Evolutionary conservation across 1,284 basidiomycete genomes (phyloP), one percentile per base, ranked within the genome.

Genomic region (Sutorius eximius): DNA sequence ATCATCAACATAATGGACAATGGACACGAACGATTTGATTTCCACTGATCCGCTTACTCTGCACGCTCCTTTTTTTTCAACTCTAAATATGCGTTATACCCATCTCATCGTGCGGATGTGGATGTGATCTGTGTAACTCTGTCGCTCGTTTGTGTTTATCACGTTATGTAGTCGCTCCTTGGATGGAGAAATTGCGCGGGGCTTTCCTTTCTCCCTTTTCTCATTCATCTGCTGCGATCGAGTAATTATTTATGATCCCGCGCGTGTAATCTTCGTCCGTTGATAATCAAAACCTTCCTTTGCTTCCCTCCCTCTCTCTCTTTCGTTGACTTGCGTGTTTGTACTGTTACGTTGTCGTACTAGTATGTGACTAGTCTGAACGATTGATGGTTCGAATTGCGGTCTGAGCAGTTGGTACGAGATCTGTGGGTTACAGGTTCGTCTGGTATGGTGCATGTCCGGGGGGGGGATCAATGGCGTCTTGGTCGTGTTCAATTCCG

Each of bases 141-240:
- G 20, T 60, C 53, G 24, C 41, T 57, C 47, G 30, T 60, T 60
- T 52, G 22, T 58, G 41, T 60, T 58, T 60, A 60, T 60, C 33
- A 11, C 16, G 22, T 16, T 51, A 51, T 60, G 34, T 52, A 33
- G 30, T 30, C 32, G 18, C 36, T 56, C 20, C 42, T 37, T 20
- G 29, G 56, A 58, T 42, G 36, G 24, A 12, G 30, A 12, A 12
- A 29, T 37, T 12, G 24, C 41, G 58, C 42, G 36, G 37, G 44
- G 27, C 11, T 12, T 11, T 24, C 10, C 8, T 10, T 7, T 11
- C 5, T 13, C 13, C 10, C 4, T 12, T 5, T 24, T 10, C 3
- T 22, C 4, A 27, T 13, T 30, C 3, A 13, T 30, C 18, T 20
- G 15, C 13, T 34, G 9, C 34, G 44, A 18, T 42, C 9, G 29